These are phyloP conservation scores for Aegilops sharonensis DNA, from an alignment of 176 grass and related monocot genomes.

Conservation along the genomic window DNA sequence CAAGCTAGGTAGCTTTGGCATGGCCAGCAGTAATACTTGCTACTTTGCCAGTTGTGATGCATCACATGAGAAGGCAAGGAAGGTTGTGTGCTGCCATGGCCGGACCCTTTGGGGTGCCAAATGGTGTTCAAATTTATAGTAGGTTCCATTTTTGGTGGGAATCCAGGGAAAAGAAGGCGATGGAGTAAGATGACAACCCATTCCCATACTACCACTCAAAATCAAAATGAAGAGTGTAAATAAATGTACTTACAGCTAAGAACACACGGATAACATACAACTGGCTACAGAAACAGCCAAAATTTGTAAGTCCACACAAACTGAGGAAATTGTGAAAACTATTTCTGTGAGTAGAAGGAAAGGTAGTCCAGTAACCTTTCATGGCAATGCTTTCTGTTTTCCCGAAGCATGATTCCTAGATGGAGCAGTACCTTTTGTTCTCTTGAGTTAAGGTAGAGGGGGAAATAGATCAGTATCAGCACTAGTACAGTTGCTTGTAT, in stretches of 20 bases:
- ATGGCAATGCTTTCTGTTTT: constrained; percentile 75
- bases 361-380: constrained; percentile 55
- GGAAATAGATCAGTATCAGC: not conserved
- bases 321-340: not conserved
- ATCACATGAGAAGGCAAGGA: no score
- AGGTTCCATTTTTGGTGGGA: not conserved
- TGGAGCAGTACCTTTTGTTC: constrained; percentile 64
- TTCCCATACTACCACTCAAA: constrained; percentile 8
- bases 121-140: not conserved
- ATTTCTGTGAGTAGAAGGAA: not conserved
- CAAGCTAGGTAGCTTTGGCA: no score
- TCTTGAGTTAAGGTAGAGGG: constrained; percentile 38
- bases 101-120: not conserved
- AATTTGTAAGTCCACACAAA: not conserved
- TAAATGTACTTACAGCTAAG: not conserved
- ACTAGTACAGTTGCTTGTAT: constrained; percentile 16
- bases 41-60: no score
- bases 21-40: no score
- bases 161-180: not conserved
- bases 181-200: constrained; percentile 1
- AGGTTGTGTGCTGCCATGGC: no score
- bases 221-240: not conserved
- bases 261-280: not conserved
- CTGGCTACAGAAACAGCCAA: not conserved
- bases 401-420: constrained; percentile 76